A percentile compares a stretch with the other conserved stretches of the same genome.
These are phyloP conservation scores for Xylaria sp. DNA, from an alignment of 2,329 filamentous ascomycete genomes.

Conservation along the genomic window DNA sequence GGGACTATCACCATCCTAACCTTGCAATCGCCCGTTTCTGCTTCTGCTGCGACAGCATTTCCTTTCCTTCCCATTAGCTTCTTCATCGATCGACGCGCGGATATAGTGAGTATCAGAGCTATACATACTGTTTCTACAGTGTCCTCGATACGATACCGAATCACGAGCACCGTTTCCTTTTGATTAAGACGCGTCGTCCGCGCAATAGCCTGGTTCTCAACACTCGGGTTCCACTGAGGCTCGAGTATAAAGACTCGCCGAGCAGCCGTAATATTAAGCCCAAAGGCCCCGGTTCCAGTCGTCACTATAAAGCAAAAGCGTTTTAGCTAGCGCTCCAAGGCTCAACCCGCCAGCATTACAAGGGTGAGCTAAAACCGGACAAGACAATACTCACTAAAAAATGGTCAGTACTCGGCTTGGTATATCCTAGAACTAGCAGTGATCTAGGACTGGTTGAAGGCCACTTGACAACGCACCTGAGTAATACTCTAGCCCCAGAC, in stretches of 20 bases:
- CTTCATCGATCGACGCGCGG: background rate
- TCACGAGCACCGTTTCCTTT: slow-evolving; percentile 48
- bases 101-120: background rate
- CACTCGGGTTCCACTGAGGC: slow-evolving; percentile 59
- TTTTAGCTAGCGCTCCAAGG: background rate
- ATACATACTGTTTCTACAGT: slow-evolving; percentile 52
- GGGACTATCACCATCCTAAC: slow-evolving; percentile 12
- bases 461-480: slow-evolving; percentile 41
- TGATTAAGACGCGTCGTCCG: slow-evolving; percentile 55
- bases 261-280: slow-evolving; percentile 55
- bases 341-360: background rate
- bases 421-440: background rate
- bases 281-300: slow-evolving; percentile 56
- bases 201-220: slow-evolving; percentile 58
- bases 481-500: slow-evolving; percentile 44
- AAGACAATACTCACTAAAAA: background rate
- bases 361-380: background rate
- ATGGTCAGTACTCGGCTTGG: background rate
- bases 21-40: slow-evolving; percentile 33
- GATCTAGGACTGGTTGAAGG: background rate
- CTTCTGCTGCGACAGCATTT: slow-evolving; percentile 44
- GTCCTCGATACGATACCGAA: slow-evolving; percentile 49
- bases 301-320: slow-evolving; percentile 45
- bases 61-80: slow-evolving; percentile 32
- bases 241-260: slow-evolving; percentile 58